Percentiles rank a stretch among this genome's conserved stretches.
These are phyloP conservation scores for Gilbertella persicaria DNA, from an alignment of 371 early-diverging fungal genomes.

Conservation along the genomic window DNA sequence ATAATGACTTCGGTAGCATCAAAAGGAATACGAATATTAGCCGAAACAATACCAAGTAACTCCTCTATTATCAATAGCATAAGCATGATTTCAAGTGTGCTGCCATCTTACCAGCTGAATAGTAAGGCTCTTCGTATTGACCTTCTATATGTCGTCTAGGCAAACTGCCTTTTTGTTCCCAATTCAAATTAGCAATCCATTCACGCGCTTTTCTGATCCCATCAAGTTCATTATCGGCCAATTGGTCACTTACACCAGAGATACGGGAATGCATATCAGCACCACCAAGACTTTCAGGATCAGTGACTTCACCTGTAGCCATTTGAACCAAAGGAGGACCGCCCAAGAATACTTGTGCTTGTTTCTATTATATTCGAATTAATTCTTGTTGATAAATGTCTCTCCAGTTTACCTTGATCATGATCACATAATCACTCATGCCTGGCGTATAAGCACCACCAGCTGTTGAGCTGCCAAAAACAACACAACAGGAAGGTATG, in stretches of 20 bases:
- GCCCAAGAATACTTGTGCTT: conserved; percentile 75
- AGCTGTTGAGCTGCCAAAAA: conserved; percentile 80
- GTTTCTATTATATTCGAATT: conserved; percentile 53
- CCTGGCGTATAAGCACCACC: conserved; percentile 79
- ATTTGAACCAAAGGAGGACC: conserved; percentile 79
- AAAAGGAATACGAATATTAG: conserved; percentile 69
- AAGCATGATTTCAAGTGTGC: neutral
- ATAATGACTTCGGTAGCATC: conserved; percentile 72
- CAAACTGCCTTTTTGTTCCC: conserved; percentile 58
- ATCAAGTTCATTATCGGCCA: conserved; percentile 66
- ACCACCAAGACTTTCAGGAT: conserved; percentile 74
- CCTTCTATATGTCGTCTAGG: conserved; percentile 54
- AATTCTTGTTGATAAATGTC: neutral
- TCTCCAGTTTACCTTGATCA: conserved; percentile 60
- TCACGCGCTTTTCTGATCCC: conserved; percentile 71
- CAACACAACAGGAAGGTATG: conserved; percentile 69
- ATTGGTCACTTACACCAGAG: conserved; percentile 67
- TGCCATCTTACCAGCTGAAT: conserved; percentile 42
- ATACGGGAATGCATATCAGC: conserved; percentile 77
- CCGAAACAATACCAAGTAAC: conserved; percentile 64
- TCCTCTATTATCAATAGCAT: conserved; percentile 42
- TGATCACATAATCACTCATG: conserved; percentile 76
- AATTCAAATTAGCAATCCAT: conserved; percentile 65
- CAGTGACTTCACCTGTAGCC: conserved; percentile 77
- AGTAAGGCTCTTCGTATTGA: conserved; percentile 60